Evolutionary conservation across 2,329 filamentous ascomycete genomes (phyloP).

Genomic region (Lachnellula cervina): DNA sequence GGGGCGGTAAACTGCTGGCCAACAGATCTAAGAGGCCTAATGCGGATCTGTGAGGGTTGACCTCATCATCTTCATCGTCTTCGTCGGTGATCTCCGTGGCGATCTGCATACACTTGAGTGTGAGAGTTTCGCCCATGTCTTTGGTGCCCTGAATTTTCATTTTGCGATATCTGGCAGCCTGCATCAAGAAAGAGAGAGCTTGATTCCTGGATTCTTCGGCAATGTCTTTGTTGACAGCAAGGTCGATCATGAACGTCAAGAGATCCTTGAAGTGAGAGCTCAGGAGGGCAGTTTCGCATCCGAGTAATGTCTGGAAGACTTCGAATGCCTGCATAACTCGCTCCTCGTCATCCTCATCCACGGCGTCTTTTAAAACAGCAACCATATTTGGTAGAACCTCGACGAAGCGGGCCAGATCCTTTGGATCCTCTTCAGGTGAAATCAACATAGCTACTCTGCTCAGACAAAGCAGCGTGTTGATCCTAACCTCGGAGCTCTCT

Average conservation of each 20-base stretch:
- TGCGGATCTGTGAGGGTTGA: slow-evolving; percentile 78
- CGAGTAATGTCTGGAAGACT: slow-evolving; percentile 91
- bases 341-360: slow-evolving; percentile 78
- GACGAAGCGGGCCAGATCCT: slow-evolving; percentile 71
- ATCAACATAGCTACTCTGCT: slow-evolving; percentile 83
- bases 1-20: slow-evolving; percentile 81
- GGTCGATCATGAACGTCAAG: slow-evolving; percentile 87
- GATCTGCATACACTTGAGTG: slow-evolving; percentile 81
- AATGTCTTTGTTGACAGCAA: slow-evolving; percentile 69
- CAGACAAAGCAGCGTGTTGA: slow-evolving; percentile 90
- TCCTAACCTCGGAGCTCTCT: slow-evolving; percentile 84
- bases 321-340: slow-evolving; percentile 88
- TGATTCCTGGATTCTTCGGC: slow-evolving; percentile 85
- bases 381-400: slow-evolving; percentile 83
- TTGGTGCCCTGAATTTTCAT: slow-evolving; percentile 91
- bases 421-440: slow-evolving; percentile 77
- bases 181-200: slow-evolving; percentile 89
- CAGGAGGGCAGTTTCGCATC: slow-evolving; percentile 80
- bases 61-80: slow-evolving; percentile 67
- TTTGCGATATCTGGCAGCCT: slow-evolving; percentile 85
- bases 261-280: slow-evolving; percentile 85
- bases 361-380: slow-evolving; percentile 76
- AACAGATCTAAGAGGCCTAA: slow-evolving; percentile 86
- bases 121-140: slow-evolving; percentile 78
- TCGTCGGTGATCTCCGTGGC: slow-evolving; percentile 82